Evolutionary conservation across 805 yeast species (phyloP).

Genomic region (Diddensiella transvaalensis): DNA sequence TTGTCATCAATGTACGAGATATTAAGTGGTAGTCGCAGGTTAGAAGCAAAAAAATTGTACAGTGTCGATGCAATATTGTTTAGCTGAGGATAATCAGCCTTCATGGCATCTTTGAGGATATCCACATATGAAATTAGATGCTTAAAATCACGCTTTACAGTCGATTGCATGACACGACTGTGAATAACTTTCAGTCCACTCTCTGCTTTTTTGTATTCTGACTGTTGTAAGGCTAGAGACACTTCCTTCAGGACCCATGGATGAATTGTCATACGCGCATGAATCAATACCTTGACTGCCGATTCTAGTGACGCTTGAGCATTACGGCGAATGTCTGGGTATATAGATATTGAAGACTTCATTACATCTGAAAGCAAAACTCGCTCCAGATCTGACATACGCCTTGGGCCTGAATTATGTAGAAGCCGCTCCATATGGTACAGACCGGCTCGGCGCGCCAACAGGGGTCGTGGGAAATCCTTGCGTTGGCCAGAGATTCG

Average conservation of each 20-base stretch:
- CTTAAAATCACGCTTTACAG: slow-evolving; percentile 54
- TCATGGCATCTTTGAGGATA: slow-evolving; percentile 52
- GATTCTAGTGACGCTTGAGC: slow-evolving; percentile 68
- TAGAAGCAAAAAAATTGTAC: slow-evolving; percentile 40
- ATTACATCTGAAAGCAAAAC: slow-evolving; percentile 63
- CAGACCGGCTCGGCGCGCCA: slow-evolving; percentile 70
- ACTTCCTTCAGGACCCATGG: slow-evolving; percentile 48
- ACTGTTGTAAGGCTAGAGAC: slow-evolving; percentile 44
- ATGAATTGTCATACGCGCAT: slow-evolving; percentile 57
- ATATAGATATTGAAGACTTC: slow-evolving; percentile 61
- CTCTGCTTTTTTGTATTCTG: slow-evolving; percentile 54
- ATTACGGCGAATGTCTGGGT: slow-evolving; percentile 60
- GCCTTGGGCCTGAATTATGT: slow-evolving; percentile 67
- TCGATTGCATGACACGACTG: slow-evolving; percentile 53
- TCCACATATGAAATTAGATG: slow-evolving; percentile 47
- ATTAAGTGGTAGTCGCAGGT: slow-evolving; percentile 47
- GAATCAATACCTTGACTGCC: slow-evolving; percentile 65
- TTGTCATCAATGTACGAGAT: slow-evolving; percentile 12
- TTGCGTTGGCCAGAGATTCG: slow-evolving; percentile 59
- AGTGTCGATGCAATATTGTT: slow-evolving; percentile 52
- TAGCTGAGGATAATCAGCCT: slow-evolving; percentile 54
- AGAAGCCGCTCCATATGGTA: slow-evolving; percentile 73
- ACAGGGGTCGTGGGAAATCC: slow-evolving; percentile 70
- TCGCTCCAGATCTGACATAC: slow-evolving; percentile 63
- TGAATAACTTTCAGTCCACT: slow-evolving; percentile 60